Percentiles rank a stretch among this genome's conserved stretches.
Evolutionary conservation across 164 flowering plant species (phyloP).

Genomic region (Macadamia tetraphylla): DNA sequence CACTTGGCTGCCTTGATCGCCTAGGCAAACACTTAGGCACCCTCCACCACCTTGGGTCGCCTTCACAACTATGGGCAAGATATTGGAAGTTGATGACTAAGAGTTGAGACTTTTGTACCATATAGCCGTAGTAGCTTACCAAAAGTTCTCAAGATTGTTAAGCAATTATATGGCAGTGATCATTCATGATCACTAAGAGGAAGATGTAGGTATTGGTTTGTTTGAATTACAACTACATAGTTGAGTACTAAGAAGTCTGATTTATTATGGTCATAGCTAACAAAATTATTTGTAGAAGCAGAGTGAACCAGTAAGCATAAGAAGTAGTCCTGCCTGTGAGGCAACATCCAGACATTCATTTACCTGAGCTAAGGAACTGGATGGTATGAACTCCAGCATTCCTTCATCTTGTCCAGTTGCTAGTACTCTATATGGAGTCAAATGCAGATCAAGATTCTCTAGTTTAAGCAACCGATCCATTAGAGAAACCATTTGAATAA

Average conservation of each 20-base stretch:
- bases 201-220: neutral
- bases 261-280: too few relatives aligned
- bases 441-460: conserved; percentile 94
- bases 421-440: conserved; percentile 95
- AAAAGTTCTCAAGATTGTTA: neutral
- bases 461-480: conserved; percentile 95
- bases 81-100: neutral
- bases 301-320: neutral
- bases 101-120: neutral
- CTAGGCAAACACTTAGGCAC: too few relatives aligned
- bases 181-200: neutral
- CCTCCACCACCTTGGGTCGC: too few relatives aligned
- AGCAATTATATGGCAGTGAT: neutral
- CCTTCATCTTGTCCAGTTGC: conserved; percentile 99
- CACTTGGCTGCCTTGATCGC: too few relatives aligned
- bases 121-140: neutral
- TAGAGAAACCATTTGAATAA: conserved; percentile 97
- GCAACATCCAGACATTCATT: neutral
- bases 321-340: neutral
- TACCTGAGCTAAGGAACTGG: conserved; percentile 96
- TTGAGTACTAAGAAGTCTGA: neutral
- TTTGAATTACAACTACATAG: too few relatives aligned
- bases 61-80: too few relatives aligned
- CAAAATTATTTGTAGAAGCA: too few relatives aligned
- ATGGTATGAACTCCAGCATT: conserved; percentile 96